Percentiles rank a stretch among this genome's conserved stretches.
Conservation (phyloP, 345 rosid genomes). For the Hypericum androsaemum region DNA sequence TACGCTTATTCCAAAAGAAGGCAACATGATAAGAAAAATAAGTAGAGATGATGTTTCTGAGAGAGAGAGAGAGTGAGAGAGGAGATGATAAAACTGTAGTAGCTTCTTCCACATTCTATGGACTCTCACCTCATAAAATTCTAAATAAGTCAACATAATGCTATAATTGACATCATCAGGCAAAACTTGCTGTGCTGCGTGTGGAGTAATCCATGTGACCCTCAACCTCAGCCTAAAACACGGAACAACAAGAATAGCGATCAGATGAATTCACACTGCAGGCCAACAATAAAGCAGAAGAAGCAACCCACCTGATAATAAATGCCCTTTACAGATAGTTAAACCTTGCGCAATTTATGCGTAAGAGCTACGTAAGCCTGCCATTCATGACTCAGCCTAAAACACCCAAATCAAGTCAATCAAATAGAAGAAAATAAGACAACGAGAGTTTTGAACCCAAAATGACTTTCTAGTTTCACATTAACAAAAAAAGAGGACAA, state of each 20-base stretch:
- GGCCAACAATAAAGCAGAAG: background rate
- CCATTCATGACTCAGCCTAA: slow-evolving; percentile 92
- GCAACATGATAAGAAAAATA: too few relatives aligned
- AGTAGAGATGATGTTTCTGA: too few relatives aligned
- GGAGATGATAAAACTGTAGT: too few relatives aligned
- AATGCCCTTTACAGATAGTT: slow-evolving; percentile 89
- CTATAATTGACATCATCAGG: slow-evolving; percentile 80
- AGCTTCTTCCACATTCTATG: background rate
- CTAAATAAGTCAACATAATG: slow-evolving; percentile 79
- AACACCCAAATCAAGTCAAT: background rate
- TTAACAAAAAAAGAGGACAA: background rate
- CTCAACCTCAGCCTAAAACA: slow-evolving; percentile 75
- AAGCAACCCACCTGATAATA: slow-evolving; percentile 64
- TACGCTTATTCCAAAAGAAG: too few relatives aligned
- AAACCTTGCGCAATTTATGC: slow-evolving; percentile 76
- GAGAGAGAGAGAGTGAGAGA: too few relatives aligned
- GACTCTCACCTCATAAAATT: slow-evolving; percentile 73
- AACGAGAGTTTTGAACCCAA: too few relatives aligned
- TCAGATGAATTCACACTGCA: background rate
- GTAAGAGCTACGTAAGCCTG: slow-evolving; percentile 75
- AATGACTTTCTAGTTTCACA: too few relatives aligned
- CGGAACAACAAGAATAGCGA: slow-evolving; percentile 8
- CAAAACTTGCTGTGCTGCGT: slow-evolving; percentile 83
- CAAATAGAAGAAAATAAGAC: background rate
- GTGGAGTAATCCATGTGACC: slow-evolving; percentile 98